phyloP scores from a whole-genome alignment of 2,329 filamentous ascomycete genomes.

The Sarocladiaceae sp. region DNA sequence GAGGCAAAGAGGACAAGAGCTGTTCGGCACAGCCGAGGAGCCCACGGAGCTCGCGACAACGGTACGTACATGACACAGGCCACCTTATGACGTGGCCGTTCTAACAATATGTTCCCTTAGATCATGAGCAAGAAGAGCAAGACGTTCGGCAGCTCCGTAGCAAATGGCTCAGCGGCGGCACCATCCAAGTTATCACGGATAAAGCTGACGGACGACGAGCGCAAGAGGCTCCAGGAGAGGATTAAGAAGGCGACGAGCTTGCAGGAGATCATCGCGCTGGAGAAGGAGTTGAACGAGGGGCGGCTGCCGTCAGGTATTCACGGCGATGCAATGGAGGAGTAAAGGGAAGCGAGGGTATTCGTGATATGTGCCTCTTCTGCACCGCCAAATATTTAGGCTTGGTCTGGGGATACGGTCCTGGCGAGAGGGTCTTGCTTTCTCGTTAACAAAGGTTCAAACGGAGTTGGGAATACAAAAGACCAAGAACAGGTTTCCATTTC shows the following conservation, averaged over 20 bases:
- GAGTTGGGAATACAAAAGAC: too few species aligned
- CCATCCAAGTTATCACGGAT: conserved; percentile 66
- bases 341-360: conserved; percentile 14
- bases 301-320: conserved; percentile 67
- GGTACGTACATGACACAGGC: conserved; percentile 30
- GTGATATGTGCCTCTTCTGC: background rate
- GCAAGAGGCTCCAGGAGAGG: conserved; percentile 74
- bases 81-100: background rate
- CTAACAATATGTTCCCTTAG: conserved; percentile 28
- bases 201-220: conserved; percentile 83
- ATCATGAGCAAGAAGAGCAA: conserved; percentile 82
- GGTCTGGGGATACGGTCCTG: too few species aligned
- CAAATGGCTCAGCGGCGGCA: conserved; percentile 34
- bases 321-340: conserved; percentile 54
- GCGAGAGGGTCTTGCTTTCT: too few species aligned
- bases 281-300: conserved; percentile 89
- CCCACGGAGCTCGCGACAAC: conserved; percentile 76
- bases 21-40: conserved; percentile 75
- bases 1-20: conserved; percentile 64
- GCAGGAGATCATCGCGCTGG: conserved; percentile 81
- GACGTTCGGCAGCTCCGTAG: conserved; percentile 51
- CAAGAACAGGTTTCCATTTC: too few species aligned
- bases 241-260: conserved; percentile 85
- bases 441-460: too few species aligned
- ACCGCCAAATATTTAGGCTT: too few species aligned